Base-by-base conservation (phyloP, 2,329 filamentous ascomycete species). In the Penicillium rolfsii region DNA sequence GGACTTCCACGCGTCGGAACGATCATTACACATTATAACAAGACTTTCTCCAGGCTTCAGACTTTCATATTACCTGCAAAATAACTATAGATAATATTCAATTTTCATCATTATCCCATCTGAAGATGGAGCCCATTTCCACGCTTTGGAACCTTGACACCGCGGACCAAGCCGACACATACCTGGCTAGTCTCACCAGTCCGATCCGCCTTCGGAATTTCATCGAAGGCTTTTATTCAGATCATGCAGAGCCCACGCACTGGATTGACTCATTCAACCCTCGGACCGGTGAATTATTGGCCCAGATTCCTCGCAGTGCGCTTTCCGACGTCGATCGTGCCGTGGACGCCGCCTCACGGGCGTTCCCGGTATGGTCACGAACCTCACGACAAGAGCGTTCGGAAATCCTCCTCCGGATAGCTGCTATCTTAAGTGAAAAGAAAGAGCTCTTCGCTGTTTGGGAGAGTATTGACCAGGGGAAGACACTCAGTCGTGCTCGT, bases 351-450 rank as follows among this genome's bases (percentile, higher is more conserved):
- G 64, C 65, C 35, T 49, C 64, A 4, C 24, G 41, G 5, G 65
- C 64, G 22, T 65, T 67, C 28, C 52, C 52, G 4, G 30, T 58
- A 1, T 67, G 65, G 65, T 66, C 65, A 0, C 38, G 61, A 30
- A 43, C 40, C 19, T 43, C 40, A 9, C 40, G 40, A 43, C 40
- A 43, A 43, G 19, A 43, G 40, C 40, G 40, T 12, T 43, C 40
- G 4, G 40, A 43, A 43, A 22, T 24, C 9, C 40, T 43, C 3
- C 40, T 43, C 5, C 40, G 40, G 9, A 43, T 43, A 3, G 19
- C 40, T 19, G 19, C 2, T 22, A 43, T 43, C 4, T 8, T 43
- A 19, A 24, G 11, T 12, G 40, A 43, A 19, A 43, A 43, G 9
- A 43, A 24, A 22, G 40, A 43, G 22, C 4, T 43, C 11, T 43